These are phyloP conservation scores for Russula foetens DNA, from an alignment of 768 basidiomycete species.

Conservation along the genomic window DNA sequence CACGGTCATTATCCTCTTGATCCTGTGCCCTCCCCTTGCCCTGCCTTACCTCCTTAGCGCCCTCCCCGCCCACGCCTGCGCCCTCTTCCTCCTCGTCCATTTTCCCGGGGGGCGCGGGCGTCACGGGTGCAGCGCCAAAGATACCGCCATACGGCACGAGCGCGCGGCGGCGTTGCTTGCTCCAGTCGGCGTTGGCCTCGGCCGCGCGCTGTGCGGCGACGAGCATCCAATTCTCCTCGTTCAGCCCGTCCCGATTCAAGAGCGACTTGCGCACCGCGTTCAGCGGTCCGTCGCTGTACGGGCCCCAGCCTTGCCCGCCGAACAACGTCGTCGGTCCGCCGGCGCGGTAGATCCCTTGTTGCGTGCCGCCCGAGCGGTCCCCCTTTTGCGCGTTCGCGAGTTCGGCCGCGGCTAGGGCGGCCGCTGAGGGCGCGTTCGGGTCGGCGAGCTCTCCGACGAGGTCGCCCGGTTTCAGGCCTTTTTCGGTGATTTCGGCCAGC, in stretches of 20 bases:
- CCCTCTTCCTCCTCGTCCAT: conserved; percentile 28
- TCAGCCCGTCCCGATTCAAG: conserved; percentile 71
- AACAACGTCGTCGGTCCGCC: conserved; percentile 93
- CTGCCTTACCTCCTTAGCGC: conserved; percentile 17
- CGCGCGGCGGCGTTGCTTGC: conserved; percentile 46
- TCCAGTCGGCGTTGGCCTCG: conserved; percentile 59
- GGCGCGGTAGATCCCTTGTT: conserved; percentile 77
- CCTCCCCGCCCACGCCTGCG: neutral
- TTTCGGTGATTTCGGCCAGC: conserved; percentile 65
- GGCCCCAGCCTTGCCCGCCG: conserved; percentile 74
- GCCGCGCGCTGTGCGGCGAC: conserved; percentile 59
- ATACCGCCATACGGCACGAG: conserved; percentile 45
- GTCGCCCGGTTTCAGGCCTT: conserved; percentile 77
- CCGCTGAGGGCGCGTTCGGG: conserved; percentile 57
- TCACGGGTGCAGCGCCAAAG: conserved; percentile 24
- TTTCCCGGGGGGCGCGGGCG: neutral
- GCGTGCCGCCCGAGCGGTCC: conserved; percentile 40
- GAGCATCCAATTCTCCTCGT: conserved; percentile 89
- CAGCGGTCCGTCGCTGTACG: conserved; percentile 81
- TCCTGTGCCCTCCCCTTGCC: neutral
- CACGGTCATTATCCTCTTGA: neutral
- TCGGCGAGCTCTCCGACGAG: conserved; percentile 63
- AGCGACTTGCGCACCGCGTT: conserved; percentile 78
- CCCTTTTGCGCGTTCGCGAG: conserved; percentile 29
- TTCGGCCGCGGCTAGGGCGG: conserved; percentile 37